Evolutionary conservation across 352 stramenopile species (phyloP), one percentile per base, ranked within the genome.

Genomic region (Blastocystis sp.): DNA sequence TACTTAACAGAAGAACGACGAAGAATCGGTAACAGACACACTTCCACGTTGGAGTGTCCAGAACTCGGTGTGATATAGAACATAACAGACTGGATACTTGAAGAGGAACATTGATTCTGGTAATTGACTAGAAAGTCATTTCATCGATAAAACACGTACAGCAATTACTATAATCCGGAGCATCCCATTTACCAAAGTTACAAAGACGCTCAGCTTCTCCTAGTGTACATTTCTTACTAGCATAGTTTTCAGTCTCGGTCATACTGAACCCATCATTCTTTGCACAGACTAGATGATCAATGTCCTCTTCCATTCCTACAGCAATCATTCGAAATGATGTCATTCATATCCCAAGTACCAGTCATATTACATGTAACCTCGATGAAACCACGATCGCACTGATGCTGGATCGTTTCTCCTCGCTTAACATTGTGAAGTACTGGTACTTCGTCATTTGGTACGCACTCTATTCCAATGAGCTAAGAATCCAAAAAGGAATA

Each of bases 351-450:
- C 64, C 64, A 77, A 48, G 64, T 77, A 53, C 64, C 64, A n/a
- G 64, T 77, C 64, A 77, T 77, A 48, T 77, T 77, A 56, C 64
- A 77, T n/a, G 64, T 77, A 17, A 77, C 64, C 9, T 77, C 64
- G 33, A 77, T 5, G 64, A n/a, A 77, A 51, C 64, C 64, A 56
- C 64, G 64, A 35, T 77, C 64, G 33, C 64, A 77, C 22, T 17
- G 17, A 35, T 77, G 64, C 4, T 17, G 7, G 11, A 77, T 44
- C 37, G 64, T 77, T 48, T 77, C 64, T n/a, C 64, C 64, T 51
- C 64, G 64, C 24, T 77, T 77, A 4, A 56, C 64, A 30, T 77
- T 77, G 4, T 77, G 64, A 51, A 56, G 30, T 7, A 77, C 64
- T 24, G 64, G 64, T 19, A 77, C 33, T 6, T 56, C 33, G 1